Evolutionary conservation across 192 early-diverging fungal genomes (phyloP), one percentile per base, ranked within the genome.

Genomic region (Coemansia sp.): DNA sequence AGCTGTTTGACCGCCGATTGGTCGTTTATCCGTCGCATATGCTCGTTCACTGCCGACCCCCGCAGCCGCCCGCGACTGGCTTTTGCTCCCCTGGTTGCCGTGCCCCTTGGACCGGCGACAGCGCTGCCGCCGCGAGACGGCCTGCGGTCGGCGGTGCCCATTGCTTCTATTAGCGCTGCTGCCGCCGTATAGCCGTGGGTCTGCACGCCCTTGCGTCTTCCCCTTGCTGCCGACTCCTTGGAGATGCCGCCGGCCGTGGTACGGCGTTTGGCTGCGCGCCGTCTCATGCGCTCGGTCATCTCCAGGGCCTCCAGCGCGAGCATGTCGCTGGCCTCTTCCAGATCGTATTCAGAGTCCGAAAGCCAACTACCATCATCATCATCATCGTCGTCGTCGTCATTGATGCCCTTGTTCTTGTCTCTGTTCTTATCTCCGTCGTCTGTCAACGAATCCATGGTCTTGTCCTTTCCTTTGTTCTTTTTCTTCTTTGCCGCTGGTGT

Each of bases 301-400:
- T 61, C 60, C 6, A 25, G 16, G 1, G 49, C 29, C 30, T 61
- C 60, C 6, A 23, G 30, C 14, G 48, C 29, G 1, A 61, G 49
- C 29, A 49, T 27, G 14, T 58, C 56, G 14, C 19, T 19, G 7
- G 58, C 35, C 23, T 46, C n/a, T 4, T 67, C 55, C 3, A 56
- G 25, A 20, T 30, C 55, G 11, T 60, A 55, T 0, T 74, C 71
- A 4, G 60, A 25, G 19, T 70, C 74, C 11, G 74, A 76, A 27
- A 58, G 54, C 74, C 74, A 76, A 51, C 11, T 14, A 42, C 11
- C 39, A 42, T 42, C 39, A 2, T 2, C 2, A 14, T 42, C 39
- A 42, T 16, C 8, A 2, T 67, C 34, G 36, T 59, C 55, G 23
- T 59, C 58, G 13, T 65, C 68, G 0, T 58, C 54, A 29, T 25